Conservation (phyloP, 2,329 filamentous ascomycete genomes). For the Coleophoma eucalyptorum region DNA sequence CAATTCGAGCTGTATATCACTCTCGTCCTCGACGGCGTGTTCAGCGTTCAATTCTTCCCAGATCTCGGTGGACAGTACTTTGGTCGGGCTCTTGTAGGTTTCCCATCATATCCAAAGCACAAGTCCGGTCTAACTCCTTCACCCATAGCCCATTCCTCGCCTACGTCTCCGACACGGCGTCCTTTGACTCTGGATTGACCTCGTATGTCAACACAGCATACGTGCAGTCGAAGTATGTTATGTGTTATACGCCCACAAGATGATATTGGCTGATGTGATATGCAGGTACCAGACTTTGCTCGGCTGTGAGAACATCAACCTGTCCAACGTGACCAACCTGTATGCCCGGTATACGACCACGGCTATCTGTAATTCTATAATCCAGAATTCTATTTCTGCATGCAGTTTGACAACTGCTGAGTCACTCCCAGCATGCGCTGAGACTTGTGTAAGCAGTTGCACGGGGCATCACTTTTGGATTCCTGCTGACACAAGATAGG, state of each 20-base stretch:
- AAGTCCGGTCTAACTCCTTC: constrained; percentile 11
- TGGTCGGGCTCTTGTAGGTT: constrained; percentile 63
- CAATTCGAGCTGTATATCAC: constrained; percentile 51
- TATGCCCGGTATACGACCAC: constrained; percentile 94
- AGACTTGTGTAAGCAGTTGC: constrained; percentile 66
- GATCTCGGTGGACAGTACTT: constrained; percentile 57
- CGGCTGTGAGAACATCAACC: constrained; percentile 74
- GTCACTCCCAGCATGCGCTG: constrained; percentile 78
- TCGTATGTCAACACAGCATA: constrained; percentile 73
- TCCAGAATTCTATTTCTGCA: constrained; percentile 76
- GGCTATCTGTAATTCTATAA: constrained; percentile 87
- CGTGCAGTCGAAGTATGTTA: constrained; percentile 69
- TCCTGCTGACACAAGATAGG: constrained; percentile 41
- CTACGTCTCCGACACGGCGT: constrained; percentile 69
- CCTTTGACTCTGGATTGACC: constrained; percentile 74
- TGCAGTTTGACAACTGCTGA: constrained; percentile 65
- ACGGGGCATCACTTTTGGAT: constrained; percentile 4
- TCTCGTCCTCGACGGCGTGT: constrained; percentile 67
- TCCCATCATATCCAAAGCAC: constrained; percentile 9
- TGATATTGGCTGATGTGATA: constrained; percentile 14
- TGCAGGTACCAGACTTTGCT: constrained; percentile 75
- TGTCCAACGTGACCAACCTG: constrained; percentile 73
- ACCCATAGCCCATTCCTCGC: constrained; percentile 72
- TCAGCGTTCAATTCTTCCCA: constrained; percentile 70
- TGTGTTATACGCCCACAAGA: constrained; percentile 1